Percentiles rank a stretch among this genome's conserved stretches.
Evolutionary conservation across 2,329 filamentous ascomycete species (phyloP).

Genomic region (Neonectria coccinea): DNA sequence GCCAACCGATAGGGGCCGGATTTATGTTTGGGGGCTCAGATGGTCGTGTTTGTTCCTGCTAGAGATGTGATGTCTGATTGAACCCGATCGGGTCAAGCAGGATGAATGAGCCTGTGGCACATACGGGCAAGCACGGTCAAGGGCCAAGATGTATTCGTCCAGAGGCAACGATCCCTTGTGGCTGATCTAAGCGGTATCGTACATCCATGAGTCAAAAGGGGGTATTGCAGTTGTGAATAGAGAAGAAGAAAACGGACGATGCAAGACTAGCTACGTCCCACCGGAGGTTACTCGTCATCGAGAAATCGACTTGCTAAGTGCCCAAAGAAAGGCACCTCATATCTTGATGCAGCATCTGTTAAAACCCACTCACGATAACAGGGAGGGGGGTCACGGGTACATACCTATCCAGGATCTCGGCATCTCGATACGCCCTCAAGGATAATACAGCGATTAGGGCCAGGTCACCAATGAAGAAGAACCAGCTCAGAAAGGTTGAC

Average conservation of each 20-base stretch:
- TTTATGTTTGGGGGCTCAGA: neutral
- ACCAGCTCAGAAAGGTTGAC: constrained; percentile 85
- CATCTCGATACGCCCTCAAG: constrained; percentile 85
- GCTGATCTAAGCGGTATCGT: constrained; percentile 14
- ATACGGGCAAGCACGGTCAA: neutral
- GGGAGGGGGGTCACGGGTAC: constrained; percentile 28
- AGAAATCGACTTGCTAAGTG: constrained; percentile 87
- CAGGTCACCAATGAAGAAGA: constrained; percentile 82
- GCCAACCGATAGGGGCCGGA: neutral
- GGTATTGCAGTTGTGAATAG: constrained; percentile 24
- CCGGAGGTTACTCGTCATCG: constrained; percentile 75
- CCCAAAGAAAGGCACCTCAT: constrained; percentile 89
- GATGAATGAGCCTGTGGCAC: neutral
- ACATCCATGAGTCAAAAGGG: constrained; percentile 16
- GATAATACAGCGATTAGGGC: constrained; percentile 81
- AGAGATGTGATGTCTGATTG: neutral
- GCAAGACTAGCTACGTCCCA: neutral
- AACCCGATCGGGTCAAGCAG: neutral
- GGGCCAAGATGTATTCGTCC: neutral
- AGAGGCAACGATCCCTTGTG: constrained; percentile 2
- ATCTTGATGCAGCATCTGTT: constrained; percentile 60
- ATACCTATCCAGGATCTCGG: constrained; percentile 73
- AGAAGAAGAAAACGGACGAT: neutral
- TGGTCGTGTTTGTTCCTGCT: no score
- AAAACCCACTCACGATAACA: neutral